Evolutionary conservation across 805 yeast species (phyloP).

Genomic region (Candida parachauliodes): DNA sequence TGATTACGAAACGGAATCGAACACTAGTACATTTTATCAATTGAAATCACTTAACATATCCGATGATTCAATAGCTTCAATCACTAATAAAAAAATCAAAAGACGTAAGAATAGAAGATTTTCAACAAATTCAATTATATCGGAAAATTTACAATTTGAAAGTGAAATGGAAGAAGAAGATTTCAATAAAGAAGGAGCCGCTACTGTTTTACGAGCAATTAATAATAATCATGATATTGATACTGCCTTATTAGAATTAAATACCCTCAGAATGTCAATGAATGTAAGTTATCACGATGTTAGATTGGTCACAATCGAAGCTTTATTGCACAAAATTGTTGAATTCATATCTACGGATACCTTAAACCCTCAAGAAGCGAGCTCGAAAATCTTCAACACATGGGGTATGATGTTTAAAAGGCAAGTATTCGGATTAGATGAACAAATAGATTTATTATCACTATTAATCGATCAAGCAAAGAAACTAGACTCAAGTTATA

Average conservation of each 20-base stretch:
- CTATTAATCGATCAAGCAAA: constrained; percentile 46
- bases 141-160: constrained; percentile 44
- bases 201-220: constrained; percentile 87
- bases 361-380: constrained; percentile 71
- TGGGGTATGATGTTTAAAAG: constrained; percentile 84
- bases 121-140: constrained; percentile 33
- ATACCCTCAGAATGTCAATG: constrained; percentile 96
- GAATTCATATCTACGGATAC: constrained; percentile 78
- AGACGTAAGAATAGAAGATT: constrained; percentile 32
- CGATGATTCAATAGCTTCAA: constrained; percentile 57
- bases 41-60: constrained; percentile 48
- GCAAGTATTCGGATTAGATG: constrained; percentile 79
- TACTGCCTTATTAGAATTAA: constrained; percentile 87
- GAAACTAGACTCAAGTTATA: constrained; percentile 35
- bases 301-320: constrained; percentile 71
- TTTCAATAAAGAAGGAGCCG: constrained; percentile 86
- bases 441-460: constrained; percentile 67
- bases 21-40: constrained; percentile 44
- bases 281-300: constrained; percentile 94
- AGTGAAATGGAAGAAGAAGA: constrained; percentile 56
- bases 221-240: constrained; percentile 90
- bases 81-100: constrained; percentile 40
- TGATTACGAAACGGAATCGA: constrained; percentile 25
- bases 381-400: constrained; percentile 65
- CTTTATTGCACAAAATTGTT: constrained; percentile 64